These are phyloP conservation scores for Penstemon davidsonii DNA, from an alignment of 257 asterid species.

Conservation along the genomic window DNA sequence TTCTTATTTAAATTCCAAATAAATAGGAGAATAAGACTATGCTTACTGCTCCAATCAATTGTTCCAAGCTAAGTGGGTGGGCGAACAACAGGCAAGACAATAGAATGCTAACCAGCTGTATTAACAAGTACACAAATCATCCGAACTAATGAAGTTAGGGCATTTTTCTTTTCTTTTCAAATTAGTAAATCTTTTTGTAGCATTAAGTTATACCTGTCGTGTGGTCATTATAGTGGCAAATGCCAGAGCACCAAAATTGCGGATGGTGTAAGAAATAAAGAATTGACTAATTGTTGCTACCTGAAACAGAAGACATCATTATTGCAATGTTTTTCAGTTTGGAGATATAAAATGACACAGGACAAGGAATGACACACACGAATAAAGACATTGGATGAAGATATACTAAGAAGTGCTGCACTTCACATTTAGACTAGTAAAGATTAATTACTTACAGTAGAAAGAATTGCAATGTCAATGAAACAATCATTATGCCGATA, in stretches of 20 bases:
- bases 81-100: constrained; percentile 90
- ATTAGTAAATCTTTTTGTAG: not conserved
- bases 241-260: constrained; percentile 90
- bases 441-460: constrained; percentile 68
- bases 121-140: constrained; percentile 7
- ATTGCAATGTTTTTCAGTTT: not conserved
- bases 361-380: constrained; percentile 6
- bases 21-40: constrained; percentile 21
- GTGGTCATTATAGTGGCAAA: constrained; percentile 98
- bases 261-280: constrained; percentile 93
- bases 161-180: not conserved
- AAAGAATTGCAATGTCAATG: constrained; percentile 73
- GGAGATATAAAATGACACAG: constrained; percentile 5
- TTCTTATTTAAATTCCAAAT: not conserved
- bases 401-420: not conserved
- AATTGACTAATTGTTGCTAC: constrained; percentile 96
- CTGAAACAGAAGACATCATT: constrained; percentile 44
- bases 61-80: constrained; percentile 92
- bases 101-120: constrained; percentile 87
- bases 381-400: not conserved
- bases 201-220: constrained; percentile 73
- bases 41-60: constrained; percentile 84
- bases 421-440: constrained; percentile 3
- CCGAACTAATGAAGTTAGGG: not conserved
- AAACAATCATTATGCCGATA: constrained; percentile 84